A percentile compares a stretch with the other conserved stretches of the same genome.
phyloP scores from a whole-genome alignment of 129 eudicot species.

The Pulicaria dysenterica region DNA sequence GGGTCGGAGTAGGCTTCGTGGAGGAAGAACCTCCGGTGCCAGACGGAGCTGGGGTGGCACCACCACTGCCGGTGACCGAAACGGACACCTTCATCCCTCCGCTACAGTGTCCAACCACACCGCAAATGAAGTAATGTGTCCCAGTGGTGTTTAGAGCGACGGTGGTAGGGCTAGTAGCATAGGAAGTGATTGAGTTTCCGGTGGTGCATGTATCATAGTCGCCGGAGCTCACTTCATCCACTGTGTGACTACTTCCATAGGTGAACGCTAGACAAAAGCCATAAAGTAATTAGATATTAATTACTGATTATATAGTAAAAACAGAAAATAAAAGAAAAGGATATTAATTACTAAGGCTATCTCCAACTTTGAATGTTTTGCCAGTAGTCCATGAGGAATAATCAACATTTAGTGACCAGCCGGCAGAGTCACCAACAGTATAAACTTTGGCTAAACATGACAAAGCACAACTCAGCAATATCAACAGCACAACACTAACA shows the following conservation, averaged over 20 bases:
- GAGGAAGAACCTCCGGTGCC: slow-evolving; percentile 21
- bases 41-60: slow-evolving; percentile 35
- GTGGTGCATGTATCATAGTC: slow-evolving; percentile 45
- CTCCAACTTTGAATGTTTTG: slow-evolving; percentile 60
- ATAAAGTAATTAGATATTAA: neutral
- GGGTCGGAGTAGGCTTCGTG: slow-evolving; percentile 31
- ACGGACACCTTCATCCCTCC: slow-evolving; percentile 52
- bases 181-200: slow-evolving; percentile 30
- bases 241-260: slow-evolving; percentile 42
- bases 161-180: slow-evolving; percentile 32
- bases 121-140: slow-evolving; percentile 47
- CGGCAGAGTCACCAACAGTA: slow-evolving; percentile 66
- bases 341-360: slow-evolving; percentile 47
- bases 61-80: slow-evolving; percentile 29
- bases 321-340: neutral
- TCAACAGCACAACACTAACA: slow-evolving; percentile 6
- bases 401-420: slow-evolving; percentile 62
- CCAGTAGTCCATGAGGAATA: slow-evolving; percentile 61
- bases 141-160: slow-evolving; percentile 38
- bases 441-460: slow-evolving; percentile 46
- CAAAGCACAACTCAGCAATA: slow-evolving; percentile 23
- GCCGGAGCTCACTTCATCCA: slow-evolving; percentile 35
- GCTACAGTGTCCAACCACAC: slow-evolving; percentile 46
- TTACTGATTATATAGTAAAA: neutral
- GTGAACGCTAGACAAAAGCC: slow-evolving; percentile 40